Conservation (phyloP, 2,329 filamentous ascomycete species). For the Alternaria sp. region DNA sequence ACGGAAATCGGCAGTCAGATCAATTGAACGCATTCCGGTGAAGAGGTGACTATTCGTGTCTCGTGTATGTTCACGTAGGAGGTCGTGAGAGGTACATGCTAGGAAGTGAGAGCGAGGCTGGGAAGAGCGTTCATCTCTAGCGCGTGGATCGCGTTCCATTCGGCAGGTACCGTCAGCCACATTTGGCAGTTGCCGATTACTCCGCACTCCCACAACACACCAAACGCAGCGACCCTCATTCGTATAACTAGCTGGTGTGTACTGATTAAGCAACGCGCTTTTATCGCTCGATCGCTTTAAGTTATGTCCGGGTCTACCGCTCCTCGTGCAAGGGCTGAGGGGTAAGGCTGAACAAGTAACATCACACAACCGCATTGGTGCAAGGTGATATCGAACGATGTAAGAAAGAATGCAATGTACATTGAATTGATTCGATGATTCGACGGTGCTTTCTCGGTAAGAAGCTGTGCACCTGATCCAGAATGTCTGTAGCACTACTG, state of each 20-base stretch:
- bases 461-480: not conserved
- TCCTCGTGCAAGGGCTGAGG: conserved; percentile 5
- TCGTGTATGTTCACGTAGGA: not conserved
- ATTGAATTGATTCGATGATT: not conserved
- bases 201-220: not conserved
- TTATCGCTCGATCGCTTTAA: not conserved
- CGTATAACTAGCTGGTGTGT: not conserved
- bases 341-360: conserved; percentile 4
- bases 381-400: not conserved
- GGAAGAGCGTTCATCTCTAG: not conserved
- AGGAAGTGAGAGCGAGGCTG: conserved; percentile 1
- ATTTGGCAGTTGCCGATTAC: not conserved
- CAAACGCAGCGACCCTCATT: not conserved
- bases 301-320: conserved; percentile 2
- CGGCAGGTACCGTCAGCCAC: not conserved
- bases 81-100: not conserved
- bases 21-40: not conserved
- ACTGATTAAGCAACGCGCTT: not conserved
- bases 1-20: not conserved
- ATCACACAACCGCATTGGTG: conserved; percentile 8
- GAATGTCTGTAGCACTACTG: not conserved
- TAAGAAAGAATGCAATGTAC: not conserved
- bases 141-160: not conserved
- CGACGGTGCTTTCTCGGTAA: not conserved
- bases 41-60: not conserved